These are phyloP conservation scores for Petunia secreta DNA, from an alignment of 257 asterid genomes.

Conservation along the genomic window DNA sequence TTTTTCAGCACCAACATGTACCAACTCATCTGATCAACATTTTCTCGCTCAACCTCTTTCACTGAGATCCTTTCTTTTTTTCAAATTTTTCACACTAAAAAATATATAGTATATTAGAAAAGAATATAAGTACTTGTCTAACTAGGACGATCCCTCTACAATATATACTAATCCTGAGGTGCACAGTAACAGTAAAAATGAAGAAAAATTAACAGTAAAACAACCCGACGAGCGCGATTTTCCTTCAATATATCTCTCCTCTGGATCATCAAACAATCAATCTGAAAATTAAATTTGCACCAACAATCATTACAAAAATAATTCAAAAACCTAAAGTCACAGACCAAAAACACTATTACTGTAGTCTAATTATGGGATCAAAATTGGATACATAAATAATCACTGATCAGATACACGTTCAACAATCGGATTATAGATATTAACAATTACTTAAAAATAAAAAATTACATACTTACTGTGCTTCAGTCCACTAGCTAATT, in stretches of 20 bases:
- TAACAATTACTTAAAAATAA: too few species aligned
- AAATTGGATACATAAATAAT: background rate
- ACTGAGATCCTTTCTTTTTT: background rate
- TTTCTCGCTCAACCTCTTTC: background rate
- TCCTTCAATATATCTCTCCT: constrained; percentile 30
- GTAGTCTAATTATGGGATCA: background rate
- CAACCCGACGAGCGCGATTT: constrained; percentile 19
- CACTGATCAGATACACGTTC: background rate
- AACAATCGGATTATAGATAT: background rate
- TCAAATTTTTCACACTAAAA: background rate
- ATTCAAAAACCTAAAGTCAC: constrained; percentile 2
- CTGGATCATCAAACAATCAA: constrained; percentile 42
- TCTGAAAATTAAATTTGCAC: constrained; percentile 35
- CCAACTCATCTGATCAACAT: constrained; percentile 13
- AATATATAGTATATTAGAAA: background rate
- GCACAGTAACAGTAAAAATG: background rate
- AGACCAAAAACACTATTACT: background rate
- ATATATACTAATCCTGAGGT: constrained; percentile 1
- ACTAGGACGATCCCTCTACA: constrained; percentile 26
- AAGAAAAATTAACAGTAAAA: constrained; percentile 32
- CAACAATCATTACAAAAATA: constrained; percentile 19
- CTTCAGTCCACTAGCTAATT: background rate
- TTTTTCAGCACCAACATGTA: constrained; percentile 28
- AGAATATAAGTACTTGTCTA: background rate
- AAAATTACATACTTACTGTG: background rate